Conservation (phyloP, 495 filamentous ascomycete species). For the Aspergillus diversus region DNA sequence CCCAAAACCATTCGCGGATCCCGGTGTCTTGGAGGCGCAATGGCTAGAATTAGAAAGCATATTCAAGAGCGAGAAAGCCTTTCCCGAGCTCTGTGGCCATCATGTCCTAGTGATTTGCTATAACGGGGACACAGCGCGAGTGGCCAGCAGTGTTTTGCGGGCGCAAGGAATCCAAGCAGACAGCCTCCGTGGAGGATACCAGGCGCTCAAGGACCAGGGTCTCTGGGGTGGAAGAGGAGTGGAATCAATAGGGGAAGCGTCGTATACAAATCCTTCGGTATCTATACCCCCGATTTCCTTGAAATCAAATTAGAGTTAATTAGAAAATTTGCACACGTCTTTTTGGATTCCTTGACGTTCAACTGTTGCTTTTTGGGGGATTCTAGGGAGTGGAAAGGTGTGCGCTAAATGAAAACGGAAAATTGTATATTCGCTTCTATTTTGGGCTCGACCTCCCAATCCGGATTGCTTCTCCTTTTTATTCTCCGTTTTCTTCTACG, state of each 20-base stretch:
- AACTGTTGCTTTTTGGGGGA: too few relatives aligned
- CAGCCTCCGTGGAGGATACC: conserved; percentile 51
- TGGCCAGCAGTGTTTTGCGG: conserved; percentile 57
- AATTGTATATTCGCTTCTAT: too few relatives aligned
- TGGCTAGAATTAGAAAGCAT: conserved; percentile 50
- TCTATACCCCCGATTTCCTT: conserved; percentile 12
- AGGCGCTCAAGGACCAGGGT: conserved; percentile 34
- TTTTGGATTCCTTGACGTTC: too few relatives aligned
- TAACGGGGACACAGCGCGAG: conserved; percentile 55
- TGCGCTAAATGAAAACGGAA: too few relatives aligned
- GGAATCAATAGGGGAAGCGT: conserved; percentile 9
- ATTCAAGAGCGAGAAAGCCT: conserved; percentile 30
- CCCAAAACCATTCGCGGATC: conserved; percentile 49
- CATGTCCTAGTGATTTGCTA: conserved; percentile 55
- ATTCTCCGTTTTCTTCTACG: too few relatives aligned
- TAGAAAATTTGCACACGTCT: not conserved
- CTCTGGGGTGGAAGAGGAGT: conserved; percentile 28
- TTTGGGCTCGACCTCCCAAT: too few relatives aligned
- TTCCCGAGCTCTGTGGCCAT: conserved; percentile 33
- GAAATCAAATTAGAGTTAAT: conserved; percentile 9
- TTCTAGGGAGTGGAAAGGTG: too few relatives aligned
- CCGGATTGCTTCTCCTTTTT: too few relatives aligned
- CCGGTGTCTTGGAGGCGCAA: conserved; percentile 45
- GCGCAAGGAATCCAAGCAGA: conserved; percentile 54
- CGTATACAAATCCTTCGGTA: not conserved